Percentiles rank a stretch among this genome's conserved stretches.
phyloP scores from a whole-genome alignment of 331 rosid genomes.

The Phaseolus coccineus region DNA sequence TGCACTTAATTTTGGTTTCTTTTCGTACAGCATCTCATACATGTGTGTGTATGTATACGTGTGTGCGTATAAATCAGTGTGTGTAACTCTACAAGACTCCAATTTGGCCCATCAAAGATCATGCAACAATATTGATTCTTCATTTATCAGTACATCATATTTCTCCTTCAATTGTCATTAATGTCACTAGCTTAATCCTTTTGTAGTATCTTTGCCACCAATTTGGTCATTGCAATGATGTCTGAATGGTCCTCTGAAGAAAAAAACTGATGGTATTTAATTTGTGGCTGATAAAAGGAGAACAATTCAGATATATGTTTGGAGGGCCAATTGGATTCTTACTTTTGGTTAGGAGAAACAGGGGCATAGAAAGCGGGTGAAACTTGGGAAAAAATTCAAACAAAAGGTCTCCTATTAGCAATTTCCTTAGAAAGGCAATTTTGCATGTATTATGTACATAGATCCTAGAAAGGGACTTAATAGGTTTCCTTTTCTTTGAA shows the following conservation, averaged over 20 bases:
- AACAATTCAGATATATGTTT: not conserved
- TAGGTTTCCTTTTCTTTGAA: not conserved
- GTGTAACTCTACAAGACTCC: not conserved
- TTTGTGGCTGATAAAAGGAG: not conserved
- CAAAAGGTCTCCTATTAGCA: not conserved
- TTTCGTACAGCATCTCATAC: not conserved
- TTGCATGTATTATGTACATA: not conserved
- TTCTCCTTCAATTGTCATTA: not conserved
- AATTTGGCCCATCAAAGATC: slow-evolving; percentile 13
- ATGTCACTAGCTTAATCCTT: not conserved
- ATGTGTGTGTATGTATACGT: not conserved
- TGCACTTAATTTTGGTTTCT: slow-evolving; percentile 1
- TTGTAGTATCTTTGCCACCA: slow-evolving; percentile 19
- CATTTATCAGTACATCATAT: slow-evolving; percentile 1
- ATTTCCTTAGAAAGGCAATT: not conserved
- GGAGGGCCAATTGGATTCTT: not conserved
- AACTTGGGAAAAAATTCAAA: not conserved
- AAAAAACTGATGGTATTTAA: not conserved
- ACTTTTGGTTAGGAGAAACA: not conserved
- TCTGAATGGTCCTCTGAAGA: not conserved
- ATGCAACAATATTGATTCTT: not conserved
- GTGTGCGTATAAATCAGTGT: not conserved
- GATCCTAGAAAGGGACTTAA: not conserved
- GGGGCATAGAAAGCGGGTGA: not conserved
- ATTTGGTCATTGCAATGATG: not conserved